Evolutionary conservation across 75 land plant genomes (phyloP), one percentile per base, ranked within the genome.

Genomic region (Azolla pinnata): DNA sequence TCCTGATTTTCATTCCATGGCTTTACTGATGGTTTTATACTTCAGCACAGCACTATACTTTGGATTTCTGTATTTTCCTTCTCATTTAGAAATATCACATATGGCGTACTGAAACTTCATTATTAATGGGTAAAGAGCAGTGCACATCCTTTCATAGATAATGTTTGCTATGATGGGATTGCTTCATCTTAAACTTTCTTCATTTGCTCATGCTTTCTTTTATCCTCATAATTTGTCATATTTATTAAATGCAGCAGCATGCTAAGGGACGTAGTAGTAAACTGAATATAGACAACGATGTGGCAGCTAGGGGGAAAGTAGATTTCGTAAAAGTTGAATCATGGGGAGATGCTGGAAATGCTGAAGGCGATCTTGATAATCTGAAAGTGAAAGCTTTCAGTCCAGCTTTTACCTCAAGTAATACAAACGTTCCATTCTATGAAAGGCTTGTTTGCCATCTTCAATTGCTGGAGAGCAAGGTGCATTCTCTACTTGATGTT

Each of bases 241-340:
- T 7, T 38, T 38, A 8, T 7, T 38, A 8, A 14, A 38, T 38
- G 14, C 42, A 38, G 42, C 7, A 38, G 14, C 42, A 38, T 38
- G 12, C 42, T 8, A 46, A 46, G 14, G 21, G 21, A 23, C 49
- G 17, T 23, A 46, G 10, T 46, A 18, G 69, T 14, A 34, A 46
- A 44, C 40, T 67, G 28, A n/a, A 67, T 18, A 75, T 75, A 54
- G 78, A 75, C 38, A 78, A 67, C 16, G 64, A 66, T 17, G 76
- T 65, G 31, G 78, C 78, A 44, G 64, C 75, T 18, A 65, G 60
- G 34, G 78, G 78, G 24, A 75, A 71, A 52, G 78, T 75, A 31
- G 78, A 75, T 34, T 75, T 75, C 52, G 78, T 75, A 28, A 78
- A 57, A 48, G 78, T 75, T 1, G 69, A 75, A 52, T 57, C 75